Percentiles rank a stretch among this genome's conserved stretches.
Evolutionary conservation across 2,329 filamentous ascomycete genomes (phyloP).

Genomic region (Cercospora janseana): DNA sequence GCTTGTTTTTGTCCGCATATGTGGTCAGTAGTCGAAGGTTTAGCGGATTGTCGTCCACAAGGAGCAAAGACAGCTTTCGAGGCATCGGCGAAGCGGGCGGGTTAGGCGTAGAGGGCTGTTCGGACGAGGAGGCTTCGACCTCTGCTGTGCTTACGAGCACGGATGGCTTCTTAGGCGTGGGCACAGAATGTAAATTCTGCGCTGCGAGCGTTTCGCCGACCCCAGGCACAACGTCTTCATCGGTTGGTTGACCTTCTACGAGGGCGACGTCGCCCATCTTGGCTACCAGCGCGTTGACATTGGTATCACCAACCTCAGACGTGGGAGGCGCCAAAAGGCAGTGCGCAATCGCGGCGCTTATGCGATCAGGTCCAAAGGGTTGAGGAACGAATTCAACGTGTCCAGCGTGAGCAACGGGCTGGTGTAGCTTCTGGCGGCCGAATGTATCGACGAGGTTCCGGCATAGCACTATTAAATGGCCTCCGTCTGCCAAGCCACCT

Average conservation of each 20-base stretch:
- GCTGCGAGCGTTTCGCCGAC: background rate
- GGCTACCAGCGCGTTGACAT: background rate
- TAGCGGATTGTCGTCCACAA: conserved; percentile 37
- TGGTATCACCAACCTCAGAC: background rate
- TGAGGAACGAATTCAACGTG: conserved; percentile 12
- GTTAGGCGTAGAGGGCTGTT: conserved; percentile 1
- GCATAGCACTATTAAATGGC: background rate
- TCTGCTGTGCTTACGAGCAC: background rate
- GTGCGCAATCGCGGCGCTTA: conserved; percentile 5
- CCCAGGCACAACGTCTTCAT: background rate
- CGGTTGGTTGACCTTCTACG: background rate
- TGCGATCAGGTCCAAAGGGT: conserved; percentile 13
- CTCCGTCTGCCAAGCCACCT: background rate
- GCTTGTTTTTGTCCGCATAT: conserved; percentile 34
- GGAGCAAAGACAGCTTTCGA: conserved; percentile 21
- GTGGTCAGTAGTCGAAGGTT: conserved; percentile 30
- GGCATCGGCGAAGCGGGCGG: background rate
- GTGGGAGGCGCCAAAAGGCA: conserved; percentile 2
- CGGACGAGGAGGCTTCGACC: conserved; percentile 3
- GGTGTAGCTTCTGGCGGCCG: background rate
- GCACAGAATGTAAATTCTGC: background rate
- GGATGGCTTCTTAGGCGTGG: background rate
- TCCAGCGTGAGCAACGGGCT: background rate
- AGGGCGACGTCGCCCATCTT: background rate
- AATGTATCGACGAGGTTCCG: background rate